A percentile compares a stretch with the other conserved stretches of the same genome.
These are phyloP conservation scores for Tremella mesenterica DNA, from an alignment of 768 basidiomycete species.

Conservation along the genomic window DNA sequence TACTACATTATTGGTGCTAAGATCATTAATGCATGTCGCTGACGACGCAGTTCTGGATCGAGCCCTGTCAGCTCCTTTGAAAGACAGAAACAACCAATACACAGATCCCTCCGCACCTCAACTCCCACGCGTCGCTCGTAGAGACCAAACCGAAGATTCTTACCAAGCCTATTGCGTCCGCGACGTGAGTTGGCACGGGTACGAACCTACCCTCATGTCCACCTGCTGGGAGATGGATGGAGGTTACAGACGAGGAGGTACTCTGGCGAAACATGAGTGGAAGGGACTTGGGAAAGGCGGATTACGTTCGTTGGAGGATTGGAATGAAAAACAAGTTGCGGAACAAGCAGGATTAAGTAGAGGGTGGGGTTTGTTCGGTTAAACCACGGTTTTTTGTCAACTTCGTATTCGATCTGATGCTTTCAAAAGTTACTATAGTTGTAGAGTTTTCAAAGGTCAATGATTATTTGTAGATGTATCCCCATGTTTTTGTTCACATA, in stretches of 20 bases:
- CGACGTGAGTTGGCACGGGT: conserved; percentile 89
- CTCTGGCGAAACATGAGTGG: conserved; percentile 90
- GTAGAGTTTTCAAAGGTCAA: too few species aligned
- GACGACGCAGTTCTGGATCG: conserved; percentile 61
- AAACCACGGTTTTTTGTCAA: too few species aligned
- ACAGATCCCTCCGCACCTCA: conserved; percentile 63
- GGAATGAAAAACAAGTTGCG: conserved; percentile 52
- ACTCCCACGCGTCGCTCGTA: conserved; percentile 12
- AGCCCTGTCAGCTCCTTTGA: conserved; percentile 59
- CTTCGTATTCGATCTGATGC: too few species aligned
- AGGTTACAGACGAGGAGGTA: conserved; percentile 53
- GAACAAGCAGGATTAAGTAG: conserved; percentile 20
- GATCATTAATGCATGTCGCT: conserved; percentile 3
- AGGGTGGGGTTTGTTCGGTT: background rate
- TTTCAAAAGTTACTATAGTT: too few species aligned
- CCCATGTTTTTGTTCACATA: too few species aligned
- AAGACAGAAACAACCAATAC: conserved; percentile 41
- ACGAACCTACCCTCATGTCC: conserved; percentile 86
- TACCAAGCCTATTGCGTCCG: conserved; percentile 58
- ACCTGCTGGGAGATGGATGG: conserved; percentile 70
- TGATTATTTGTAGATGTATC: too few species aligned
- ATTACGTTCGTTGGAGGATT: conserved; percentile 57
- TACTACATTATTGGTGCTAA: too few species aligned
- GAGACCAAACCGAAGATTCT: conserved; percentile 1
- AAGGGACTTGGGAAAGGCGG: conserved; percentile 71